phyloP scores from a whole-genome alignment of 208 protist species.

The Acanthamoeba royreba region DNA sequence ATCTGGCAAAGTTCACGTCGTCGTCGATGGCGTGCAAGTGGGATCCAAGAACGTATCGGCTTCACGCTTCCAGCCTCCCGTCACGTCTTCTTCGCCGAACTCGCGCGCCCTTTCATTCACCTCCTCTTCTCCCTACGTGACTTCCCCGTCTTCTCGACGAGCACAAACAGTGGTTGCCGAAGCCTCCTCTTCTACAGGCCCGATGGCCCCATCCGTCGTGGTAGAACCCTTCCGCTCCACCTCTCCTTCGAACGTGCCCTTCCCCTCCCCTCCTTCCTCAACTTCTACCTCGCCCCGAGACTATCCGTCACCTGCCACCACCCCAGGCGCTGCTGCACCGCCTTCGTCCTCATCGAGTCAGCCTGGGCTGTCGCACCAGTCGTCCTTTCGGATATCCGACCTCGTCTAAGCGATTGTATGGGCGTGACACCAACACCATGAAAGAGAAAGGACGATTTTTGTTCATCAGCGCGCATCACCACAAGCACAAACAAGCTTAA shows the following conservation, averaged over 20 bases:
- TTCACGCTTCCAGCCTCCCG: too few species aligned
- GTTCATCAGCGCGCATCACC: too few species aligned
- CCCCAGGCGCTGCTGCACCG: too few species aligned
- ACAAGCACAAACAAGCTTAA: too few species aligned
- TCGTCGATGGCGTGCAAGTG: background rate
- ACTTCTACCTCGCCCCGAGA: too few species aligned
- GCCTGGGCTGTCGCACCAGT: too few species aligned
- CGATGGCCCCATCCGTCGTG: background rate
- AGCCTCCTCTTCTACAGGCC: background rate
- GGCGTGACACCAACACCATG: too few species aligned
- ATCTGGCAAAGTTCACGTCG: constrained; percentile 36
- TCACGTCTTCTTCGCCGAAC: background rate
- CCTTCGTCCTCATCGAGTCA: too few species aligned
- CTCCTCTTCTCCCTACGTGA: background rate
- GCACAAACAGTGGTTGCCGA: background rate
- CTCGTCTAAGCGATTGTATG: too few species aligned
- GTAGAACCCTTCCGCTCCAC: background rate
- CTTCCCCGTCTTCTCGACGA: background rate
- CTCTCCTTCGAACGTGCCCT: background rate
- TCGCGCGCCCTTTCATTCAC: background rate
- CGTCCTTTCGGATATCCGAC: too few species aligned
- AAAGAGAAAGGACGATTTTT: too few species aligned
- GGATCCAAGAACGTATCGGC: background rate
- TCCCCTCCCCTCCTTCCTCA: background rate
- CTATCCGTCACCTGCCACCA: too few species aligned